Percentiles rank a stretch among this genome's conserved stretches.
Conservation (phyloP, 2,329 filamentous ascomycete species). For the Trichoderma sp. region DNA sequence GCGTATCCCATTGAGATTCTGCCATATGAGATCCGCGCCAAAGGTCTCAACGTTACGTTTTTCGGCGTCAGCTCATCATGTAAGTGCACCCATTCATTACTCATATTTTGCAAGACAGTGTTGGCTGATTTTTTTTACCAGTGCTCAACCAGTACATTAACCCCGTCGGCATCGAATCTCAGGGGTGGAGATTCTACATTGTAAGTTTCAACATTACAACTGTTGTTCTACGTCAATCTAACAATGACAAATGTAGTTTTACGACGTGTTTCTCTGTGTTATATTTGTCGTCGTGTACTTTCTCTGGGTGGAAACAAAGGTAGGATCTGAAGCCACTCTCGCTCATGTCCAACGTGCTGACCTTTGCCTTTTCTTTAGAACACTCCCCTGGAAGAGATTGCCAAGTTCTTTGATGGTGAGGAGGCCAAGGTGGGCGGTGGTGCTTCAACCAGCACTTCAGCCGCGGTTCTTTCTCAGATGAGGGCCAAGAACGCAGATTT, state of each 20-base stretch:
- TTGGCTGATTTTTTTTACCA: background rate
- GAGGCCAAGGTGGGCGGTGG: constrained; percentile 13
- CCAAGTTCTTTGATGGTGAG: constrained; percentile 13
- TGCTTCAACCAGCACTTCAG: background rate
- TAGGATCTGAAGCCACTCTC: background rate
- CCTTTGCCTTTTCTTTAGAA: background rate
- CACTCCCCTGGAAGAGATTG: constrained; percentile 13
- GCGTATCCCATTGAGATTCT: constrained; percentile 61
- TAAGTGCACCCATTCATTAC: background rate
- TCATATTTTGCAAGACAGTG: no score
- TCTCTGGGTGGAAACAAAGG: constrained; percentile 12
- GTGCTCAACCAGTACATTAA: constrained; percentile 18
- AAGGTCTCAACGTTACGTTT: constrained; percentile 61
- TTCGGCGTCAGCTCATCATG: constrained; percentile 6
- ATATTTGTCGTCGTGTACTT: constrained; percentile 9
- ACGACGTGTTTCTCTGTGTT: constrained; percentile 5
- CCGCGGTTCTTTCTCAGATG: constrained; percentile 8
- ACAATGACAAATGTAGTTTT: background rate
- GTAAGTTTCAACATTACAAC: background rate
- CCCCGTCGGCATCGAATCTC: constrained; percentile 8
- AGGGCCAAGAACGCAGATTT: background rate
- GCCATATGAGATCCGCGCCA: constrained; percentile 58
- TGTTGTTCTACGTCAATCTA: background rate
- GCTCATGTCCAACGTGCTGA: background rate
- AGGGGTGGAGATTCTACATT: constrained; percentile 19